Conservation (phyloP, 305 asterid species). For the Solanum hybrid region DNA sequence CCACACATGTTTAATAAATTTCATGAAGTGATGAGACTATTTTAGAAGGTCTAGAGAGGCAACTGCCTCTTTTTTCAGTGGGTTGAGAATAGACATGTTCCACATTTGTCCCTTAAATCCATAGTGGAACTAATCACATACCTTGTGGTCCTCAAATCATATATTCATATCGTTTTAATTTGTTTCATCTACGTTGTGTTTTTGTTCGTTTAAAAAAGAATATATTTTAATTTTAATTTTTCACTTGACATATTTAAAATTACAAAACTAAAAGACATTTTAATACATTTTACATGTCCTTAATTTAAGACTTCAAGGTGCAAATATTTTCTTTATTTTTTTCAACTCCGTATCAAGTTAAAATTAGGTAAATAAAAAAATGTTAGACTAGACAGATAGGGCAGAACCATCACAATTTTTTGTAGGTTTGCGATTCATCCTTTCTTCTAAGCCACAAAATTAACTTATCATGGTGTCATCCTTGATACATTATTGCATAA, state of each 20-base stretch:
- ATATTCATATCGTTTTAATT: background rate
- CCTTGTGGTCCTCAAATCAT: background rate
- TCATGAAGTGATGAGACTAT: background rate
- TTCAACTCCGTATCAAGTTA: fast-evolving
- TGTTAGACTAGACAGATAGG: background rate
- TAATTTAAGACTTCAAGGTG: background rate
- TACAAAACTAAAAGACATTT: background rate
- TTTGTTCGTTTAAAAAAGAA: fast-evolving
- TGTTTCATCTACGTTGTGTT: fast-evolving
- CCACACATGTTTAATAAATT: background rate
- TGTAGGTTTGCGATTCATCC: background rate
- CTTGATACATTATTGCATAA: no score
- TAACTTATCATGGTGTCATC: background rate
- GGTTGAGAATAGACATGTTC: background rate
- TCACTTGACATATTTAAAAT: fast-evolving
- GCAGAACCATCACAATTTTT: background rate
- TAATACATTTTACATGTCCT: background rate
- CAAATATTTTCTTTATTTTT: background rate
- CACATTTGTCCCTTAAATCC: background rate
- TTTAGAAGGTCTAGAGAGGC: background rate
- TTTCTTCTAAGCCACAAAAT: background rate
- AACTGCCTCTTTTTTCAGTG: background rate
- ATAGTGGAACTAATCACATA: background rate
- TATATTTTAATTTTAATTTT: no score
- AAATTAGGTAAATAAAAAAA: no score